Conservation (phyloP, 352 stramenopile genomes). For the Globisporangium heterothallicum region DNA sequence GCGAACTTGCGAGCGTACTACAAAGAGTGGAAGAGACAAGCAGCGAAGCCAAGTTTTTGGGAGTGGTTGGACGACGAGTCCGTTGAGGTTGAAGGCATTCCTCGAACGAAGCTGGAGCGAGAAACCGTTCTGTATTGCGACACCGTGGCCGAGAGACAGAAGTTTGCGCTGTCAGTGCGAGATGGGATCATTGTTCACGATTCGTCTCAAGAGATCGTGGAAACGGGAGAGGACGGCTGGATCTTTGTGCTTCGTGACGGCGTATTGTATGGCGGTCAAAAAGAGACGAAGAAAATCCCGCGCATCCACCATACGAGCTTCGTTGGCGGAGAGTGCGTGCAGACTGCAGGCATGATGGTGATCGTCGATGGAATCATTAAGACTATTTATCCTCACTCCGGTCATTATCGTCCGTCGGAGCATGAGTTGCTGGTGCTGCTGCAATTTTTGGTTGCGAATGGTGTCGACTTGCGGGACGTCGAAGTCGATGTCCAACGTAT, state of each 20-base stretch:
- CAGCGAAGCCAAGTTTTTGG: conserved; percentile 80
- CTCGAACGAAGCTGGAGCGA: conserved; percentile 90
- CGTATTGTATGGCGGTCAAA: conserved; percentile 91
- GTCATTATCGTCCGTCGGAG: conserved; percentile 95
- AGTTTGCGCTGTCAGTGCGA: conserved; percentile 84
- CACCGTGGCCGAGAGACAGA: conserved; percentile 81
- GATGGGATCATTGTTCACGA: conserved; percentile 63
- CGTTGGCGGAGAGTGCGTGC: conserved; percentile 94
- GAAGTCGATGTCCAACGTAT: conserved; percentile 95
- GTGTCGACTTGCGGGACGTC: conserved; percentile 87
- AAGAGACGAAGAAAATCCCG: conserved; percentile 91
- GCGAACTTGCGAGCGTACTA: conserved; percentile 97
- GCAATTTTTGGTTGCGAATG: conserved; percentile 88
- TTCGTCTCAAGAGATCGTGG: conserved; percentile 66
- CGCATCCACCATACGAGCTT: conserved; percentile 98
- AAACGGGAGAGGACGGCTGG: conserved; percentile 92
- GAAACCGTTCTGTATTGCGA: conserved; percentile 95
- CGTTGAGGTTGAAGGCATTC: conserved; percentile 82
- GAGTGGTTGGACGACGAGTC: conserved; percentile 86
- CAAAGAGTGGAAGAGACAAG: conserved; percentile 93
- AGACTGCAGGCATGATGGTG: conserved; percentile 96
- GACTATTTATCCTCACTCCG: conserved; percentile 95
- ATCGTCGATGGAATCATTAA: conserved; percentile 88
- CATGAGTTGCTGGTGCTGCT: conserved; percentile 93
- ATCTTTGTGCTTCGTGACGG: conserved; percentile 96